Conservation (phyloP, 2,329 filamentous ascomycete species). For the Rachicladosporium sp. region DNA sequence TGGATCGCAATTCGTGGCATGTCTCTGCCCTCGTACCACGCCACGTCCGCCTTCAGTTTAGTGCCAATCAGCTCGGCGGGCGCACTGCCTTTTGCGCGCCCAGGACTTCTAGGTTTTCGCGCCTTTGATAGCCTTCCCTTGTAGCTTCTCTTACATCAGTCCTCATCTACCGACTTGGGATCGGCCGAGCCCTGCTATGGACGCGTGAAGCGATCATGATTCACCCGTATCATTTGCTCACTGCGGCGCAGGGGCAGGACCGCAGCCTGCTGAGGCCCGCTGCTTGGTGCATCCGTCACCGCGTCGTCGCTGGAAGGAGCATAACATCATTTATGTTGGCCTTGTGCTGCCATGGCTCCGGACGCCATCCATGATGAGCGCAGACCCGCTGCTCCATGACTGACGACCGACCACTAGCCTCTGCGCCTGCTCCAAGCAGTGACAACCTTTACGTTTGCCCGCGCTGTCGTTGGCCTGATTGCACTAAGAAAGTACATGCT, state of each 20-base stretch:
- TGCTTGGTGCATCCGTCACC: constrained; percentile 3
- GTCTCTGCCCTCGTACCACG: neutral
- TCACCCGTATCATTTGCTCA: constrained; percentile 1
- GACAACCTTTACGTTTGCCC: neutral
- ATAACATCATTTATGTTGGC: too few relatives aligned
- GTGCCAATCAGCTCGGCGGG: neutral
- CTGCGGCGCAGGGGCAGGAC: constrained; percentile 1
- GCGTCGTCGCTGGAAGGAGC: too few relatives aligned
- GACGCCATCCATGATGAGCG: constrained; percentile 2
- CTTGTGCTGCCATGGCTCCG: neutral
- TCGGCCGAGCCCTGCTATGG: constrained; percentile 1
- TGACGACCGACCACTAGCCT: neutral
- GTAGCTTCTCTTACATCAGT: constrained; percentile 4
- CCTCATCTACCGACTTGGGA: constrained; percentile 2
- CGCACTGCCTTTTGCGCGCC: neutral
- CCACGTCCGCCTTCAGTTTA: neutral
- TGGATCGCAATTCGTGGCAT: neutral
- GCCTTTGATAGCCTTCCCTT: neutral
- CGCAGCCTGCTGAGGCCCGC: neutral
- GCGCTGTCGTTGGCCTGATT: neutral
- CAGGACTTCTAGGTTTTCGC: constrained; percentile 2
- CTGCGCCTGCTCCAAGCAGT: too few relatives aligned
- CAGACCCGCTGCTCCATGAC: neutral
- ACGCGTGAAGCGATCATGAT: neutral
- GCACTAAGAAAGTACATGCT: neutral